Evolutionary conservation across 2,329 filamentous ascomycete genomes (phyloP).

Genomic region (Verticillium klebahnii): DNA sequence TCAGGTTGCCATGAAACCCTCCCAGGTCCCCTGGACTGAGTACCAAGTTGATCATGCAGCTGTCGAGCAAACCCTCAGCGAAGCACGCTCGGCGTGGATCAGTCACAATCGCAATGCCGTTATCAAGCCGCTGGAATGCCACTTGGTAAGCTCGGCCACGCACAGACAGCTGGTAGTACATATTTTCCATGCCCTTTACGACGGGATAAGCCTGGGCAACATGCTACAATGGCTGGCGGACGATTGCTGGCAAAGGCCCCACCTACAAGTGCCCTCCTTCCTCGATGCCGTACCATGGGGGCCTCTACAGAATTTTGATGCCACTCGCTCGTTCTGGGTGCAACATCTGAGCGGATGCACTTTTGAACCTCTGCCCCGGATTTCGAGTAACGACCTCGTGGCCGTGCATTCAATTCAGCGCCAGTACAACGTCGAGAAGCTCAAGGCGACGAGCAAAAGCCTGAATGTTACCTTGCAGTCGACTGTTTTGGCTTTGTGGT

Average conservation of each 20-base stretch:
- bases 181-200: slow-evolving; percentile 84
- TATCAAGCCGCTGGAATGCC: slow-evolving; percentile 45
- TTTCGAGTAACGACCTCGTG: neutral
- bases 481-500: slow-evolving; percentile 71
- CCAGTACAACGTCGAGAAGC: neutral
- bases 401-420: neutral
- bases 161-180: slow-evolving; percentile 50
- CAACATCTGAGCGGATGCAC: slow-evolving; percentile 40
- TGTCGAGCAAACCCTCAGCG: slow-evolving; percentile 26
- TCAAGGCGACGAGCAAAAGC: slow-evolving; percentile 35
- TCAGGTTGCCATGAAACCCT: slow-evolving; percentile 59
- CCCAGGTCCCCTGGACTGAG: slow-evolving; percentile 38
- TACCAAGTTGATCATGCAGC: slow-evolving; percentile 19
- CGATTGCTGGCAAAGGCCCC: slow-evolving; percentile 37
- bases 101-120: slow-evolving; percentile 43
- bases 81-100: slow-evolving; percentile 47
- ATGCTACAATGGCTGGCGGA: slow-evolving; percentile 56
- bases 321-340: slow-evolving; percentile 61
- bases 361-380: slow-evolving; percentile 13
- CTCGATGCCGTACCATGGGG: slow-evolving; percentile 64
- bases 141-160: slow-evolving; percentile 27
- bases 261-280: slow-evolving; percentile 48
- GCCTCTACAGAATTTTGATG: slow-evolving; percentile 48
- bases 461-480: slow-evolving; percentile 73
- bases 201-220: slow-evolving; percentile 71